Conservation (phyloP, 23 red algal genomes). For the Gracilaria gracilis region DNA sequence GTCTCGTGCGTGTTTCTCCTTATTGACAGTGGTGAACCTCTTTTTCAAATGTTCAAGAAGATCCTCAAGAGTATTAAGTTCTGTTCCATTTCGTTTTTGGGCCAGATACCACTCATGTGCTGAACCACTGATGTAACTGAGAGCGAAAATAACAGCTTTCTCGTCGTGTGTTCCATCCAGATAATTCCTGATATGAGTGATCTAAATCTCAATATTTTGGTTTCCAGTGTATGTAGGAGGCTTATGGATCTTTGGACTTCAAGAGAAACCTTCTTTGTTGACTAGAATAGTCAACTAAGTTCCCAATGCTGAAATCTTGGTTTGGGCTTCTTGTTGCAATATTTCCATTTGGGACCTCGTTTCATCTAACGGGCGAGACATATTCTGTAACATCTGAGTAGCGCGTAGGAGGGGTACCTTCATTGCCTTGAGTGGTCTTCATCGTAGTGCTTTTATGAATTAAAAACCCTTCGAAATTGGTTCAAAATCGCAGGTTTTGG, state of each 20-base stretch:
- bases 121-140: background rate
- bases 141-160: background rate
- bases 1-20: constrained; percentile 31
- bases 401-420: background rate
- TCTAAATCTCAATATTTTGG: background rate
- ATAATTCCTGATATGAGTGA: constrained; percentile 18
- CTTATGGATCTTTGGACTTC: constrained; percentile 1
- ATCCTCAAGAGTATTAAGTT: background rate
- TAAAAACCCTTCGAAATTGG: constrained; percentile 8
- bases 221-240: constrained; percentile 21
- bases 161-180: background rate
- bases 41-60: background rate
- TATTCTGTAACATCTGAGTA: background rate
- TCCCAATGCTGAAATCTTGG: background rate
- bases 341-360: background rate
- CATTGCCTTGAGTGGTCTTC: background rate
- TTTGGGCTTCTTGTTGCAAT: background rate
- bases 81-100: background rate
- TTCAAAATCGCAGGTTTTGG: background rate
- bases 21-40: constrained; percentile 8
- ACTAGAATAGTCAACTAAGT: background rate
- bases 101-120: constrained; percentile 41
- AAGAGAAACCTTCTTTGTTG: background rate
- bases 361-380: background rate
- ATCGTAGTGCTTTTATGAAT: background rate